A percentile compares a stretch with the other conserved stretches of the same genome.
phyloP scores from a whole-genome alignment of 441 rosid species.

The Euphorbia celastroides region DNA sequence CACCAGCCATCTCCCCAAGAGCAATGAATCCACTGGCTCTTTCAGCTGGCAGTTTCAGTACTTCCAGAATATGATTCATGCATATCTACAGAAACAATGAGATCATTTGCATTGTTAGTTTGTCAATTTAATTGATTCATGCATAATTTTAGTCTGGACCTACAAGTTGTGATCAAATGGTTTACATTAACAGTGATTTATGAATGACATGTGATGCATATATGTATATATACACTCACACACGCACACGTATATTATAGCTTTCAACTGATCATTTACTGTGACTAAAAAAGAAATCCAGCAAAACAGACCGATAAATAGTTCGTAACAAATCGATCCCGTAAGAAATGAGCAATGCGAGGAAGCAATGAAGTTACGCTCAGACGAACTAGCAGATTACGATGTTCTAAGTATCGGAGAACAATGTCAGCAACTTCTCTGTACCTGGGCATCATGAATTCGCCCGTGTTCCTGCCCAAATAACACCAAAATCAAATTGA shows the following conservation, averaged over 20 bases:
- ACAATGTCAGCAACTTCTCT: conserved; percentile 99
- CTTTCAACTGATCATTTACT: not conserved
- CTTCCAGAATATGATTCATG: conserved; percentile 96
- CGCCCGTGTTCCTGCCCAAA: conserved; percentile 93
- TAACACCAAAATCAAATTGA: conserved; percentile 18
- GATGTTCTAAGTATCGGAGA: conserved; percentile 88
- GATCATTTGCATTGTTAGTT: too few relatives aligned
- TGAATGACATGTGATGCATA: too few relatives aligned
- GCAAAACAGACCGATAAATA: conserved; percentile 69
- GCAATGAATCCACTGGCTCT: conserved; percentile 99
- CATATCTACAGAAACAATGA: conserved; percentile 63
- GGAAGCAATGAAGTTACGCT: conserved; percentile 98
- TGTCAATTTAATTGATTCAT: too few relatives aligned
- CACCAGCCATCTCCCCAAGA: conserved; percentile 99
- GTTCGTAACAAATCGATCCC: conserved; percentile 97
- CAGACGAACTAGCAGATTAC: conserved; percentile 98
- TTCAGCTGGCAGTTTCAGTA: conserved; percentile 83
- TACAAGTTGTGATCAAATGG: too few relatives aligned
- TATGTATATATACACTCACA: not conserved
- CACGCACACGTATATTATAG: too few relatives aligned
- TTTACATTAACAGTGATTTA: too few relatives aligned
- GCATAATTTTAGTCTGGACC: too few relatives aligned
- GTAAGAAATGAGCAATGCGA: conserved; percentile 98
- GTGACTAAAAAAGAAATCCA: conserved; percentile 18
- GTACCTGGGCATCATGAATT: conserved; percentile 99